Evolutionary conservation across 257 asterid species (phyloP).

Genomic region (Eucommia ulmoides): DNA sequence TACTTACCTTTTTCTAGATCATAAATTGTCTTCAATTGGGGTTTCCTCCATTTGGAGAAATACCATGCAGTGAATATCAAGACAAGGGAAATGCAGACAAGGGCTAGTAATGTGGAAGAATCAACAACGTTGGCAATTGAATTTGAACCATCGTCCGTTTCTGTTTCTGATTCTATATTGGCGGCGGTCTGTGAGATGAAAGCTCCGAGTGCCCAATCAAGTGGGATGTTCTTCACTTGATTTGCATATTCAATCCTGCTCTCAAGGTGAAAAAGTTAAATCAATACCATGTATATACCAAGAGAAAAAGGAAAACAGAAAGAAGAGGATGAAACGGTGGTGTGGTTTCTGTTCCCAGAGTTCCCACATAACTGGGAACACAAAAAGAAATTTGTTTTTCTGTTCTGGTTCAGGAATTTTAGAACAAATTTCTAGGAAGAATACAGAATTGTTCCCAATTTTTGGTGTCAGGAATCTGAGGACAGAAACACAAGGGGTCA

Average conservation of each 20-base stretch:
- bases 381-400: not conserved
- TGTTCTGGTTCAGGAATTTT: not conserved
- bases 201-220: conserved; percentile 96
- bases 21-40: conserved; percentile 81
- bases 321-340: not conserved
- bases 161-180: conserved; percentile 21
- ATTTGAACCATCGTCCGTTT: too few species aligned
- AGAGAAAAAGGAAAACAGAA: not conserved
- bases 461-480: too few species aligned
- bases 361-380: not conserved
- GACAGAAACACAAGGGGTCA: too few species aligned
- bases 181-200: conserved; percentile 58
- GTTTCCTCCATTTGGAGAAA: conserved; percentile 50
- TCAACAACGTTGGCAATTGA: conserved; percentile 26
- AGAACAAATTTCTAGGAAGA: too few species aligned
- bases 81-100: conserved; percentile 32
- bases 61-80: conserved; percentile 33
- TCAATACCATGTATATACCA: not conserved
- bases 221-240: conserved; percentile 62
- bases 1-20: conserved; percentile 95
- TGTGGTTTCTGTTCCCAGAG: not conserved
- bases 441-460: too few species aligned
- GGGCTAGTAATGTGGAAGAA: conserved; percentile 26
- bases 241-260: conserved; percentile 63
- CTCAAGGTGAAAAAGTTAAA: too few species aligned